A percentile compares a stretch with the other conserved stretches of the same genome.
These are phyloP conservation scores for Peziza echinospora DNA, from an alignment of 495 filamentous ascomycete species.

Conservation along the genomic window DNA sequence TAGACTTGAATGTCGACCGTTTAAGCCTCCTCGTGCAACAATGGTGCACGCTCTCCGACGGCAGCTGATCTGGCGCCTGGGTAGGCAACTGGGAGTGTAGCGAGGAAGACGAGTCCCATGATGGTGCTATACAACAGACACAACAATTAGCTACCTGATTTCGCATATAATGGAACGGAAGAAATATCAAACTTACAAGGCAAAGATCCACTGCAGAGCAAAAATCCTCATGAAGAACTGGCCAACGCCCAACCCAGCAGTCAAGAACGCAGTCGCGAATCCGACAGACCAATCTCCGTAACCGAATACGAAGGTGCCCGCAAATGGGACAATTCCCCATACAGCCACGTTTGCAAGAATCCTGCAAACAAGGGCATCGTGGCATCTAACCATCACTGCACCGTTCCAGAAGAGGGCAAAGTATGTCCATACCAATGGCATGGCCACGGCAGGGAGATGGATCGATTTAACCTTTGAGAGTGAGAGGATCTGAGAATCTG, in stretches of 20 bases:
- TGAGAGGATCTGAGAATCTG: neutral
- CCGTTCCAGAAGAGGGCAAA: slow-evolving; percentile 75
- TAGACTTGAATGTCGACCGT: neutral
- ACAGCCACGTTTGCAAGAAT: slow-evolving; percentile 70
- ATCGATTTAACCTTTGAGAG: slow-evolving; percentile 41
- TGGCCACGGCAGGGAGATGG: slow-evolving; percentile 49
- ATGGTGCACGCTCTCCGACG: slow-evolving; percentile 25
- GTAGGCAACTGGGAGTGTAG: slow-evolving; percentile 38
- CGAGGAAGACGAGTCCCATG: slow-evolving; percentile 49
- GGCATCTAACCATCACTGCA: slow-evolving; percentile 45
- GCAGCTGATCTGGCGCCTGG: slow-evolving; percentile 34
- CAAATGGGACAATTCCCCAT: slow-evolving; percentile 58
- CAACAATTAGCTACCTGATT: neutral
- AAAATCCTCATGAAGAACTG: slow-evolving; percentile 50
- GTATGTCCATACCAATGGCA: slow-evolving; percentile 64
- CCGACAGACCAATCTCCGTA: slow-evolving; percentile 72
- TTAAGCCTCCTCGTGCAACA: slow-evolving; percentile 21
- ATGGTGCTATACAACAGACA: slow-evolving; percentile 28
- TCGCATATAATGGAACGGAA: neutral
- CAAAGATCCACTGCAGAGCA: slow-evolving; percentile 78
- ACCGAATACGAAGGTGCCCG: slow-evolving; percentile 42
- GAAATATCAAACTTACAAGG: slow-evolving; percentile 30
- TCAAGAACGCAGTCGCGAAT: slow-evolving; percentile 49
- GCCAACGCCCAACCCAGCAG: slow-evolving; percentile 49
- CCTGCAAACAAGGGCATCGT: slow-evolving; percentile 34